phyloP scores from a whole-genome alignment of 2,329 filamentous ascomycete species.

The Fusarium sambucinum region DNA sequence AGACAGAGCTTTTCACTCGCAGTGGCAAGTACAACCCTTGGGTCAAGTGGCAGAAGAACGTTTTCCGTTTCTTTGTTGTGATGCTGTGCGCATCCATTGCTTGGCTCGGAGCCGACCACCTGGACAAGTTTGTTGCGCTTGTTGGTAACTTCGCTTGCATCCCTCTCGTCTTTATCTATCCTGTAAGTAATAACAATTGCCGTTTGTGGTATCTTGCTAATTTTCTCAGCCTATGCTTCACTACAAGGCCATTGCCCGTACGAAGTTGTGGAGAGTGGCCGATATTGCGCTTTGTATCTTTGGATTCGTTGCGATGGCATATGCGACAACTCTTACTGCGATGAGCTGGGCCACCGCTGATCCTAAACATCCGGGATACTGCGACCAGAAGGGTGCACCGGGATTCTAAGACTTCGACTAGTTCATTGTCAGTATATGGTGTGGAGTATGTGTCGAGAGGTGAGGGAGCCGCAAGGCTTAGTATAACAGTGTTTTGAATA shows the following conservation, averaged over 20 bases:
- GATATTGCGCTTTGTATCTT: constrained; percentile 85
- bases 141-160: constrained; percentile 99
- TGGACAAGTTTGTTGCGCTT: constrained; percentile 97
- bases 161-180: constrained; percentile 96
- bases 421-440: background rate
- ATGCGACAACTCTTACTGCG: constrained; percentile 89
- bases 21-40: constrained; percentile 98
- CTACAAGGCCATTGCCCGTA: constrained; percentile 81
- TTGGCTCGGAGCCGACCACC: constrained; percentile 90
- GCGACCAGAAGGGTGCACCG: constrained; percentile 55
- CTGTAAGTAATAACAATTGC: constrained; percentile 70
- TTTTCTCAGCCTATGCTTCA: constrained; percentile 85
- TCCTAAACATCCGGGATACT: constrained; percentile 65
- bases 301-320: constrained; percentile 87
- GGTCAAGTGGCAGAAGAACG: constrained; percentile 99
- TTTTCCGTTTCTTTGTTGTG: constrained; percentile 94
- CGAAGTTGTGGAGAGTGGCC: constrained; percentile 72
- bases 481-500: constrained; percentile 2
- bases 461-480: constrained; percentile 29
- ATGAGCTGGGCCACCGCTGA: constrained; percentile 82
- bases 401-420: constrained; percentile 27
- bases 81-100: constrained; percentile 87
- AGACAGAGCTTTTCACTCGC: constrained; percentile 91
- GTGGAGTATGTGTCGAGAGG: constrained; percentile 17
- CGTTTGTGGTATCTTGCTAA: constrained; percentile 43